These are phyloP conservation scores for Alopecurus myosuroides DNA, from an alignment of 176 grass and related monocot genomes.

Conservation along the genomic window DNA sequence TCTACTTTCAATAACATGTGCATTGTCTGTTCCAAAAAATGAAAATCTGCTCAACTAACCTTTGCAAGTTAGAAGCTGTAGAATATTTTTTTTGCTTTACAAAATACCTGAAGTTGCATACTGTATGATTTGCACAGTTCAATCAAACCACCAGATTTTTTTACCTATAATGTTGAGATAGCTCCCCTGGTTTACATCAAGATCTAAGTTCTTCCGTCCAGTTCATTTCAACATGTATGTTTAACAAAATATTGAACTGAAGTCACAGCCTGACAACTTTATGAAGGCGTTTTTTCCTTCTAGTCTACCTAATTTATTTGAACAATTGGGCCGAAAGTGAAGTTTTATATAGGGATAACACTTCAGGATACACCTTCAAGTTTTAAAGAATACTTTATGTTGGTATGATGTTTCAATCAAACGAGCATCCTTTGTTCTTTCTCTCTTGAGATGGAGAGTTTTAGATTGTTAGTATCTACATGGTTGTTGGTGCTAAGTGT, in stretches of 20 bases:
- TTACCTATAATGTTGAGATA: too few species aligned
- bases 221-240: background rate
- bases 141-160: too few species aligned
- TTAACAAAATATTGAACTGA: background rate
- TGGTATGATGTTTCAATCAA: background rate
- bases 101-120: background rate
- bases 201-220: background rate
- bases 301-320: background rate
- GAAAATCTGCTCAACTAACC: background rate
- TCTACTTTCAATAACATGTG: background rate
- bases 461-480: too few species aligned
- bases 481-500: too few species aligned
- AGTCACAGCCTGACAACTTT: background rate
- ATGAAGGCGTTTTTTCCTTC: background rate
- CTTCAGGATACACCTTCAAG: background rate
- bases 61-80: background rate
- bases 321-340: background rate
- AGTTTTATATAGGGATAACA: background rate
- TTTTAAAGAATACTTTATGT: background rate
- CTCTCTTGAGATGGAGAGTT: too few species aligned
- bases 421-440: background rate
- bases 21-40: background rate
- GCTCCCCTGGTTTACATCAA: too few species aligned
- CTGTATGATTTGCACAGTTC: background rate
- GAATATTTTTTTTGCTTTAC: background rate